These are phyloP conservation scores for Bothriochloa decipiens DNA, from an alignment of 176 grass and related monocot species.

Conservation along the genomic window DNA sequence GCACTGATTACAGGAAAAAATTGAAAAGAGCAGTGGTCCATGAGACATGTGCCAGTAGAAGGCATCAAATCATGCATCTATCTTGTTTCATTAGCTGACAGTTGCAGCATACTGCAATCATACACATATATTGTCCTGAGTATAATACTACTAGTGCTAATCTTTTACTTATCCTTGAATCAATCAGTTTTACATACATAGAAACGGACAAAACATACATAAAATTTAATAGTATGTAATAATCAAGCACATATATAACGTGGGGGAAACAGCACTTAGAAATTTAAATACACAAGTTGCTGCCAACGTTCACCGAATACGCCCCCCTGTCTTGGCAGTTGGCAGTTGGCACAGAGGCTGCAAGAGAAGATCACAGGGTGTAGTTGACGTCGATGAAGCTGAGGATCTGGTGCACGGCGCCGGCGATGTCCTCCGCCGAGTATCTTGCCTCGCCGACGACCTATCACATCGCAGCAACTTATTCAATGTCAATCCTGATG, in stretches of 20 bases:
- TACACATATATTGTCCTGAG: background rate
- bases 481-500: background rate
- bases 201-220: background rate
- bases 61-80: background rate
- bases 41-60: background rate
- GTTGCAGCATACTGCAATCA: background rate
- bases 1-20: background rate
- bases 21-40: background rate
- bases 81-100: slow-evolving; percentile 15
- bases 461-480: slow-evolving; percentile 31
- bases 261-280: background rate
- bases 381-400: slow-evolving; percentile 86
- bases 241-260: slow-evolving; percentile 24
- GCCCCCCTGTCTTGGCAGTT: background rate
- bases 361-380: slow-evolving; percentile 36
- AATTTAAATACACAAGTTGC: background rate
- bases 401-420: slow-evolving; percentile 89
- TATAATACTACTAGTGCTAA: background rate
- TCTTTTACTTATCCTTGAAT: slow-evolving; percentile 11
- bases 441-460: slow-evolving; percentile 71
- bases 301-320: background rate
- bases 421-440: slow-evolving; percentile 86
- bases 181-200: slow-evolving; percentile 32
- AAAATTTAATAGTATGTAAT: background rate
- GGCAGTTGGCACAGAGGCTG: background rate